phyloP scores from a whole-genome alignment of 495 filamentous ascomycete genomes.

The Aspergillus diversus region DNA sequence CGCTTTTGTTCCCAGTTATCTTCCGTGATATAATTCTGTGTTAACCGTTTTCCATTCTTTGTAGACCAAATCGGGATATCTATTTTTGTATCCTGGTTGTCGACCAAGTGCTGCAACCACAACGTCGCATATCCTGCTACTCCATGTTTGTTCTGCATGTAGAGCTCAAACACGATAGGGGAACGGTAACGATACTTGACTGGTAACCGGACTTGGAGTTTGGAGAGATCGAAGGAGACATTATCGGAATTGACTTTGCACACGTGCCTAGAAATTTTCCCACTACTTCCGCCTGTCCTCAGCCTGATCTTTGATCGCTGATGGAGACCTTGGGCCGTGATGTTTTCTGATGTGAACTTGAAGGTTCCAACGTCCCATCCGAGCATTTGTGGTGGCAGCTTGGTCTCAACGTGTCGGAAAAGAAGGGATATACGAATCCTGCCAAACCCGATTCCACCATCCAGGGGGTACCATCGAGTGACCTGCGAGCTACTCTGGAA shows the following conservation, averaged over 20 bases:
- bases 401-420: conserved; percentile 83
- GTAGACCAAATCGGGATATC: conserved; percentile 89
- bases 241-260: conserved; percentile 64
- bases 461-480: conserved; percentile 68
- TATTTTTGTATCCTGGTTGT: conserved; percentile 73
- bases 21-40: conserved; percentile 89
- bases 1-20: conserved; percentile 61
- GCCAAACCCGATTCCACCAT: conserved; percentile 77
- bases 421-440: conserved; percentile 87
- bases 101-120: conserved; percentile 84
- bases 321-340: conserved; percentile 62
- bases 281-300: conserved; percentile 82
- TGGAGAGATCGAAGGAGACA: conserved; percentile 68
- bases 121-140: conserved; percentile 75
- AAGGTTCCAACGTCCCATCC: conserved; percentile 96
- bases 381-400: conserved; percentile 76
- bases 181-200: conserved; percentile 88
- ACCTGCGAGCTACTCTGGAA: conserved; percentile 84
- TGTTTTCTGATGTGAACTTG: conserved; percentile 72
- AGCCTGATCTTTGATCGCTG: conserved; percentile 69
- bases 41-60: conserved; percentile 69
- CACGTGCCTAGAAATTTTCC: conserved; percentile 61
- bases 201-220: conserved; percentile 71
- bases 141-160: conserved; percentile 65
- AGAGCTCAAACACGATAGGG: conserved; percentile 87